Percentiles rank a stretch among this genome's conserved stretches.
phyloP scores from a whole-genome alignment of 495 filamentous ascomycete genomes.

The Aspergillus olivimuriae region DNA sequence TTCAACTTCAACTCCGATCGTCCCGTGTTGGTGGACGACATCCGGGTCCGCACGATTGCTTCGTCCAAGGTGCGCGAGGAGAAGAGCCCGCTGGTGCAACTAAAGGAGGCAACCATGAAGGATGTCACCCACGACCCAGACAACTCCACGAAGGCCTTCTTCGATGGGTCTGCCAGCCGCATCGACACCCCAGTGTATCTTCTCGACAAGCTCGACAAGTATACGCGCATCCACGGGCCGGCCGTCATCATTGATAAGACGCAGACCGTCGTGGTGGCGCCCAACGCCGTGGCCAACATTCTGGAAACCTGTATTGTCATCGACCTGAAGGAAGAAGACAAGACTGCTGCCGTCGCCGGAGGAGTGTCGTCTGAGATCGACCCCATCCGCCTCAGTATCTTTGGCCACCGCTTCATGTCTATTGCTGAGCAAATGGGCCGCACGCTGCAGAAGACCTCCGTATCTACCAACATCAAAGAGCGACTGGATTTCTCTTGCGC shows the following conservation, averaged over 20 bases:
- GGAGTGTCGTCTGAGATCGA: slow-evolving; percentile 64
- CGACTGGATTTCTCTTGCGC: slow-evolving; percentile 95
- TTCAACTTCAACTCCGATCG: slow-evolving; percentile 48
- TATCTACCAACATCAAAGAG: slow-evolving; percentile 98
- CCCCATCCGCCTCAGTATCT: slow-evolving; percentile 92
- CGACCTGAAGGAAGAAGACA: slow-evolving; percentile 43
- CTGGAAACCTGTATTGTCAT: slow-evolving; percentile 44
- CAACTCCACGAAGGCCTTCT: slow-evolving; percentile 37
- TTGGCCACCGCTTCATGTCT: slow-evolving; percentile 96
- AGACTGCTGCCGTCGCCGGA: slow-evolving; percentile 63
- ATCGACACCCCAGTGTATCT: slow-evolving; percentile 81
- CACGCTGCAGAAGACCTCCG: slow-evolving; percentile 92
- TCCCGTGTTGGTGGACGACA: slow-evolving; percentile 45
- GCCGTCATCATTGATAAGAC: slow-evolving; percentile 92
- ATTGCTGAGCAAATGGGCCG: slow-evolving; percentile 98
- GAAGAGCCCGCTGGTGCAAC: slow-evolving; percentile 34
- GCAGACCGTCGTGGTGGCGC: slow-evolving; percentile 90
- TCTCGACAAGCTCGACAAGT: slow-evolving; percentile 67
- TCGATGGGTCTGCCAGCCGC: slow-evolving; percentile 58
- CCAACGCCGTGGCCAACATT: slow-evolving; percentile 53
- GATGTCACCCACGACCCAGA: slow-evolving; percentile 24
- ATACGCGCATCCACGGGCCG: slow-evolving; percentile 74
- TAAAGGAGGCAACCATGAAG: slow-evolving; percentile 26
- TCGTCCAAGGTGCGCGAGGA: slow-evolving; percentile 36
- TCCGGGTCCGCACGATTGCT: slow-evolving; percentile 44